phyloP scores from a whole-genome alignment of 805 yeast species.

The Hanseniaspora thailandica region DNA sequence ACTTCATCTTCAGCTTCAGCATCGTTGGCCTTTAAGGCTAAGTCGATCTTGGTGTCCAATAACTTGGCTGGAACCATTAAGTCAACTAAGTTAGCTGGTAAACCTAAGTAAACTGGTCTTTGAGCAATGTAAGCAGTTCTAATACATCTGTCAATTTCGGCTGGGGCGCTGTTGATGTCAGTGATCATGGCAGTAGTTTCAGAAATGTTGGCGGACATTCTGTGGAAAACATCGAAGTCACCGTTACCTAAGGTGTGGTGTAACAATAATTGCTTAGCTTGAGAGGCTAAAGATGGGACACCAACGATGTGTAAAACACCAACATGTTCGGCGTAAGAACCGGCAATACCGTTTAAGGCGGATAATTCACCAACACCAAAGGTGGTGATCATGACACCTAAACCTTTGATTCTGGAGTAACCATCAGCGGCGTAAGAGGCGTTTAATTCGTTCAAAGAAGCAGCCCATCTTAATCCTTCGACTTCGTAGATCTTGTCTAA shows the following conservation, averaged over 20 bases:
- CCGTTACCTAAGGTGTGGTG: constrained; percentile 82
- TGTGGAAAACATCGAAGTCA: constrained; percentile 64
- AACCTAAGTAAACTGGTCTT: constrained; percentile 71
- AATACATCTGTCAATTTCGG: constrained; percentile 61
- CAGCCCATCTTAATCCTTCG: constrained; percentile 74
- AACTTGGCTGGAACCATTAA: constrained; percentile 43
- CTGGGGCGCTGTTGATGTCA: constrained; percentile 55
- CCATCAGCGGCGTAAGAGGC: constrained; percentile 81
- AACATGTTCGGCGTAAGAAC: constrained; percentile 81
- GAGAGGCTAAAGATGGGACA: constrained; percentile 66
- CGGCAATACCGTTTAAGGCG: constrained; percentile 78
- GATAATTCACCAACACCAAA: constrained; percentile 86
- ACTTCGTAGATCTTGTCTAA: constrained; percentile 65
- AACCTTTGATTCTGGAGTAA: constrained; percentile 68
- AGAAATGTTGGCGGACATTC: constrained; percentile 66
- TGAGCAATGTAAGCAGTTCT: constrained; percentile 58
- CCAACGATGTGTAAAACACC: constrained; percentile 79
- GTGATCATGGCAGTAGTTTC: constrained; percentile 53
- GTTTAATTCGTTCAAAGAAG: constrained; percentile 80
- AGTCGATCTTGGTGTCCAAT: constrained; percentile 54
- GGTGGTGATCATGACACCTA: constrained; percentile 66
- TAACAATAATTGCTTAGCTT: constrained; percentile 56
- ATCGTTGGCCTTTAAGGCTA: constrained; percentile 47
- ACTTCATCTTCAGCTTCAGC: constrained; percentile 54
- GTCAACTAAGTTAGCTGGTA: constrained; percentile 74